Percentiles rank a stretch among this genome's conserved stretches.
Conservation (phyloP, 345 rosid species). For the Salix brachista region DNA sequence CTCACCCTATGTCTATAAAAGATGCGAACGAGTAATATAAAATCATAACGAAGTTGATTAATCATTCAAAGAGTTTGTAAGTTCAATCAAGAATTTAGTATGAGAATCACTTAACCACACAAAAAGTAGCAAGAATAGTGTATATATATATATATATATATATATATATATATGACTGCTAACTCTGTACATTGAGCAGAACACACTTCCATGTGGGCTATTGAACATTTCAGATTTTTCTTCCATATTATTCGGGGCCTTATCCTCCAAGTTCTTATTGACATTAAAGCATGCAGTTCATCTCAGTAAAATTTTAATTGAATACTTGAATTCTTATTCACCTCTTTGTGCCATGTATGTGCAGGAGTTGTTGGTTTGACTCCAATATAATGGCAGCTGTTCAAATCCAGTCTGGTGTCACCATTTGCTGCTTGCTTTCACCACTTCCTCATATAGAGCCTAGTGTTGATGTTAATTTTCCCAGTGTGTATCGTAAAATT, state of each 20-base stretch:
- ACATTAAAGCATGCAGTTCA: not conserved
- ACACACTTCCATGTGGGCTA: not conserved
- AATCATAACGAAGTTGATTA: too few species aligned
- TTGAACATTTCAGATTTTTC: not conserved
- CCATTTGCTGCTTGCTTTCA: conserved; percentile 18
- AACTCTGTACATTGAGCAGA: not conserved
- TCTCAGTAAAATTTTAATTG: not conserved
- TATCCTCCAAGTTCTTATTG: not conserved
- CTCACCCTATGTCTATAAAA: too few species aligned
- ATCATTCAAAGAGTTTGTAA: too few species aligned
- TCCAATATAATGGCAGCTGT: conserved; percentile 29
- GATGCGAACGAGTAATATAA: too few species aligned
- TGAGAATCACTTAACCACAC: too few species aligned
- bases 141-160: too few species aligned
- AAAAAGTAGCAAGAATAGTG: too few species aligned
- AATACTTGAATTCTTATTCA: not conserved
- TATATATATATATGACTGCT: not conserved
- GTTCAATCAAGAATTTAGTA: too few species aligned
- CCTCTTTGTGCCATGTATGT: not conserved
- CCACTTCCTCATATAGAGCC: conserved; percentile 18
- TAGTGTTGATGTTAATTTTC: conserved; percentile 4
- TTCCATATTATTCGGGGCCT: not conserved
- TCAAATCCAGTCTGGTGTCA: not conserved
- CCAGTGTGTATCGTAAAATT: conserved; percentile 9
- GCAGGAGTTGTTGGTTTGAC: conserved; percentile 86